These are phyloP conservation scores for Niveomyces coronatus DNA, from an alignment of 2,329 filamentous ascomycete species.

Conservation along the genomic window DNA sequence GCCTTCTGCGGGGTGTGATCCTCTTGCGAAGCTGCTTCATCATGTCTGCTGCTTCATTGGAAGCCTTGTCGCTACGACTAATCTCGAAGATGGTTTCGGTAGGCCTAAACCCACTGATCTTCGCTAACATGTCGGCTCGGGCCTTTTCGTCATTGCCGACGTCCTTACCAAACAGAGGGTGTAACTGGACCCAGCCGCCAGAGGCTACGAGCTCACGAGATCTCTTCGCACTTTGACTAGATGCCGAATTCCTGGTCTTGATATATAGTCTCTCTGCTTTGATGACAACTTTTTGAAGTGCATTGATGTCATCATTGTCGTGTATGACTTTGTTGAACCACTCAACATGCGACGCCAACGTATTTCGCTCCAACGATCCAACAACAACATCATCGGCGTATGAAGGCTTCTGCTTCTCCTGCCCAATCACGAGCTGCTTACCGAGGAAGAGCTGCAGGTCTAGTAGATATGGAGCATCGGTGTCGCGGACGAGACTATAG, in stretches of 20 bases:
- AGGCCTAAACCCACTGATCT: constrained; percentile 80
- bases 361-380: constrained; percentile 62
- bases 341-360: constrained; percentile 67
- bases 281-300: constrained; percentile 60
- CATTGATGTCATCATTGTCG: constrained; percentile 63
- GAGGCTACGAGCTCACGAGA: constrained; percentile 66
- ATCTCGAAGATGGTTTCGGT: constrained; percentile 96
- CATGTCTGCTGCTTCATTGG: constrained; percentile 58
- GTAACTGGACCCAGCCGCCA: constrained; percentile 61
- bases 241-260: constrained; percentile 81
- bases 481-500: constrained; percentile 82
- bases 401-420: constrained; percentile 50
- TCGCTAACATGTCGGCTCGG: constrained; percentile 76
- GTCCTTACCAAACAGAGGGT: constrained; percentile 69
- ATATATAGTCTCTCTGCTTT: constrained; percentile 93
- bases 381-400: constrained; percentile 79
- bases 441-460: constrained; percentile 92
- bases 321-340: constrained; percentile 70
- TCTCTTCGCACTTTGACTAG: constrained; percentile 79
- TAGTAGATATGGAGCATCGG: constrained; percentile 82
- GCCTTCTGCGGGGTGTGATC: constrained; percentile 48
- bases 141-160: constrained; percentile 56
- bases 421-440: constrained; percentile 69
- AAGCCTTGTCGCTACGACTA: constrained; percentile 58
- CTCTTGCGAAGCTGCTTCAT: constrained; percentile 63